Base-by-base conservation (phyloP, 179 eudicot species). In the Nepenthes alata region DNA sequence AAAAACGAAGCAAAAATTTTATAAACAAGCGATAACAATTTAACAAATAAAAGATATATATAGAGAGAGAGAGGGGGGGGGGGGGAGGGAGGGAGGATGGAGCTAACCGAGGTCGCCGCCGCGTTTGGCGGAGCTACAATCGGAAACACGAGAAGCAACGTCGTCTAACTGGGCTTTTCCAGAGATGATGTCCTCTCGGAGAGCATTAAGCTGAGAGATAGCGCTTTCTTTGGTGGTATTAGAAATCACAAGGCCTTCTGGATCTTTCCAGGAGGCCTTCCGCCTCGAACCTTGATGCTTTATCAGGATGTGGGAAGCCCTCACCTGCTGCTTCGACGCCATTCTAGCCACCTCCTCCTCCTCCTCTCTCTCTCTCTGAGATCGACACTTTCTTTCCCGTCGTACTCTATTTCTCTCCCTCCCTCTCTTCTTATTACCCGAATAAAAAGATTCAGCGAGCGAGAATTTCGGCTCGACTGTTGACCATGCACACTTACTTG, bases 51-150 rank as follows among this genome's bases (percentile, higher is more conserved):
- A 41, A 25, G 11, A 50, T 3, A 37, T 7, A 53, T 6, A 45
- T 11, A 1, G 37, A 47, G 35, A 11, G n/a, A 62, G 4, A 35
- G 39, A 59, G 35, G 58, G 53, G 13, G 51, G 35, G 55, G 35
- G 37, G 37, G 37, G 15, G 51, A 69, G 10, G 39, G 54, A 16
- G 58, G 53, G 13, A 44, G 35, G 55, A 47, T 37, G 37, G 37
- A 34, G 51, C 69, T 11, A 15, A 87, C 96, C 94, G 41, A 88
- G 94, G 78, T 86, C 96, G 57, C 94, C 96, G 61, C 88, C 85
- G 69, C 94, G 96, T 58, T 88, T 88, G 66, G 96, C 96, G 58
- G 90, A 88, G 81, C 81, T 86, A 45, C 96, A 88, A 68, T 88
- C 86, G 11, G 94, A 86, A 58, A 68, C 1, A 1, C 72, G 65